Conservation (phyloP, 768 basidiomycete genomes). For the Boletus rubroflammeus region DNA sequence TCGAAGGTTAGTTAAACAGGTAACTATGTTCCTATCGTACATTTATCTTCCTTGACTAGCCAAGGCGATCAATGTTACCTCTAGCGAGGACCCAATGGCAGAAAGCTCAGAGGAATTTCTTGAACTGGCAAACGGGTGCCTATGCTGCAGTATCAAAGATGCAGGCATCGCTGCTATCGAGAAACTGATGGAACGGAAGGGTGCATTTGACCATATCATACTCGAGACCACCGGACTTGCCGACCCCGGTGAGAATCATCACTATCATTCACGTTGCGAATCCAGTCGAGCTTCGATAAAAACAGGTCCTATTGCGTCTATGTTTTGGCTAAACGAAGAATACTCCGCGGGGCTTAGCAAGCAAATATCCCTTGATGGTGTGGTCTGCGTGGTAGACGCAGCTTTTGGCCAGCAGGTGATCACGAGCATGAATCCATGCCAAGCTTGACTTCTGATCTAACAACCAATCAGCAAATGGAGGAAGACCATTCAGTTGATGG, state of each 20-base stretch:
- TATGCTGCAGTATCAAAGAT: conserved; percentile 99
- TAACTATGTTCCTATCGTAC: not conserved
- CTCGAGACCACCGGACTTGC: conserved; percentile 95
- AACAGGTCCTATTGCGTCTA: conserved; percentile 77
- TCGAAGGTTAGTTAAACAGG: conserved; percentile 63
- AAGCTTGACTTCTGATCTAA: conserved; percentile 3
- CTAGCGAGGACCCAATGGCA: conserved; percentile 56
- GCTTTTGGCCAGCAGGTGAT: conserved; percentile 66
- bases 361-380: conserved; percentile 80
- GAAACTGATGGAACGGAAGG: conserved; percentile 81
- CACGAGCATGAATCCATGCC: conserved; percentile 32
- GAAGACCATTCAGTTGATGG: conserved; percentile 66
- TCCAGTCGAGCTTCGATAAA: not conserved
- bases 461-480: conserved; percentile 68
- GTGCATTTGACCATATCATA: conserved; percentile 91
- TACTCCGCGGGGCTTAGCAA: conserved; percentile 62
- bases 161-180: conserved; percentile 91
- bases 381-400: conserved; percentile 90
- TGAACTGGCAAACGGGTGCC: conserved; percentile 91
- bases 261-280: not conserved
- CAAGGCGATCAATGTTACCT: conserved; percentile 80
- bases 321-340: conserved; percentile 88
- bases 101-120: conserved; percentile 80
- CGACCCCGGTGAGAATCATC: conserved; percentile 67
- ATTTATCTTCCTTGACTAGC: conserved; percentile 42